Evolutionary conservation across 345 rosid genomes (phyloP).

Genomic region (Salix arbutifolia): DNA sequence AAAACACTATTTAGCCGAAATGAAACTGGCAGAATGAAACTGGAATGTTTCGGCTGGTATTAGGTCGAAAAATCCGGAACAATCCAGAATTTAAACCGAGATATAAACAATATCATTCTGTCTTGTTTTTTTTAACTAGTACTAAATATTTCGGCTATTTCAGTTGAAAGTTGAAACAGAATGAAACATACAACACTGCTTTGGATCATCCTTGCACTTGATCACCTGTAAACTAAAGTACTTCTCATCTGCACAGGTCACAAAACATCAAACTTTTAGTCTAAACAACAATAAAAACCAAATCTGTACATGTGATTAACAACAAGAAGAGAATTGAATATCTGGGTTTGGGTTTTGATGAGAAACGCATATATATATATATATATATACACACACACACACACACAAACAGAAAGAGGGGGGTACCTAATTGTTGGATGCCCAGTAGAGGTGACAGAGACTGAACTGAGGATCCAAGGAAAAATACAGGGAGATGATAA

Average conservation of each 20-base stretch:
- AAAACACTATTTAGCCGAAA: no score
- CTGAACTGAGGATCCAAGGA: slow-evolving; percentile 20
- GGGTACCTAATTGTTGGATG: slow-evolving; percentile 65
- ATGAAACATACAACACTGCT: no score
- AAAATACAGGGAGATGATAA: not conserved
- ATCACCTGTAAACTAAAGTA: slow-evolving; percentile 61
- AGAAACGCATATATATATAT: not conserved
- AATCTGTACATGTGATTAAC: not conserved
- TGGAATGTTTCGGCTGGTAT: no score
- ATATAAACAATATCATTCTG: no score
- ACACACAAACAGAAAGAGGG: not conserved
- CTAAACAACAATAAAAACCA: not conserved
- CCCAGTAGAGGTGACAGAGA: slow-evolving; percentile 42
- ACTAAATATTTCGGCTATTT: no score
- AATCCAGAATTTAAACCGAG: no score
- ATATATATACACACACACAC: no score
- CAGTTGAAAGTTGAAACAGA: no score
- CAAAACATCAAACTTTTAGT: not conserved
- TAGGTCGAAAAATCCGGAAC: no score
- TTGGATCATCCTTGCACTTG: slow-evolving; percentile 69
- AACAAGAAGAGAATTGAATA: not conserved
- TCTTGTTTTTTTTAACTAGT: no score
- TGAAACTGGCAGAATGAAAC: no score
- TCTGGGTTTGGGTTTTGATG: slow-evolving; percentile 14
- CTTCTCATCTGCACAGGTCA: slow-evolving; percentile 53